Evolutionary conservation across 2,329 filamentous ascomycete genomes (phyloP), one percentile per base, ranked within the genome.

Genomic region (Hypoxylon rubiginosum): DNA sequence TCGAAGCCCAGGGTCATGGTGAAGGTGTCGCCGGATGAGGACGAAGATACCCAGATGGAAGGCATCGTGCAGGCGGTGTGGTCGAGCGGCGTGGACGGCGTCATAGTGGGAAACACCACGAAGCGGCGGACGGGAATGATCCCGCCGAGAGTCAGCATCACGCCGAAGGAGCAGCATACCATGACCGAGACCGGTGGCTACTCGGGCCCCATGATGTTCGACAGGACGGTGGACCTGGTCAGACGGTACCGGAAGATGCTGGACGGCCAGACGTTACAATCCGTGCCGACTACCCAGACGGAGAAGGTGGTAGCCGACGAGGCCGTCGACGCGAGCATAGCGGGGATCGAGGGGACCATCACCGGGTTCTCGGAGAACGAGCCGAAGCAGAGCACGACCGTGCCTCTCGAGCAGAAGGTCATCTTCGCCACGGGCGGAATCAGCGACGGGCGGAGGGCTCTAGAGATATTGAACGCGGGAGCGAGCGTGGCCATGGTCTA

Each of bases 41-140:
- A 97, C 77, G 89, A 91, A 19, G 90, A 94, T 56, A 84, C 89
- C 60, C 94, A 99, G 77, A 88, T 99, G 66, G 86, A 90, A 45
- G 96, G 94, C 8, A 97, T 99, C 60, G 95, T 93, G 66, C 88
- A 94, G 72, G 94, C 94, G 0, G 90, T 97, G 11, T 91, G 89
- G 83, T 84, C 85, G 71, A 93, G 92, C 65, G 94, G 94, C 6
- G 94, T 98, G 1, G 94, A 97, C 73, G 96, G 96, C 28, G 89
- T 99, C 36, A 97, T 99, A 67, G 95, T 99, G 3, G 96, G 95
- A 10, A 99, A 99, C 82, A 99, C 96, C 0, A 99, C 96, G 2
- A 97, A 96, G 81, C 88, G 90, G 70, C 86, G 96, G 46, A 86
- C 90, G 0, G 90, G 89, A 3, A 82, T 94, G 2, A 77, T 95